Base-by-base conservation (phyloP, 2,329 filamentous ascomycete genomes). In the Phaeomoniella chlamydospora region DNA sequence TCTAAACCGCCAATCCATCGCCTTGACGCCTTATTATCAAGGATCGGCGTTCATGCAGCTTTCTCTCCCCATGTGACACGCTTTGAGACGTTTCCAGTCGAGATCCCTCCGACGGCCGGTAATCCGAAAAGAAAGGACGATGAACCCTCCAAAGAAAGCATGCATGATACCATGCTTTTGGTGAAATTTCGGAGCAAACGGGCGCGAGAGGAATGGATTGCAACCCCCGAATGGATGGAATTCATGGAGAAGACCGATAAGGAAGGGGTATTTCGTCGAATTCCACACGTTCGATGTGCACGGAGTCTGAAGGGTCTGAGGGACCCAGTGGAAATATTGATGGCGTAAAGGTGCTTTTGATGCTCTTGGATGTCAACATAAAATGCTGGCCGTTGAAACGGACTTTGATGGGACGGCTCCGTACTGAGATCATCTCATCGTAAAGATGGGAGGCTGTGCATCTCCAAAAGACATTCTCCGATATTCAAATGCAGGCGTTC, bases 251-350 rank as follows among this genome's bases (percentile, higher is more conserved):
- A 38, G 36, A 48, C 46, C 13, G 43, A 49, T 31, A 39, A 42
- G 10, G 43, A 49, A 14, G 40, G 35, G 14, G 48, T 49, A 12
- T 49, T 50, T 37, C 40, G 49, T 15, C 34, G 45, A 22, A 42
- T 49, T 33, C 49, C 47, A 19, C 46, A 52, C 48, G 49, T 49
- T 13, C 38, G 49, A 31, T 52, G 49, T 46, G 48, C 49, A 22
- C 42, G 44, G 36, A 51, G 48, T 29, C 34, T 47, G 29, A 47
- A 45, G 33, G 45, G 47, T 4, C 32, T 52, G 38, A 43, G 49
- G 40, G 43, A 49, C 42, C 45, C 49, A 6, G n/a, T 47, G 9
- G 48, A 49, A 33, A 42, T 49, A 12, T 34, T 46, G 33, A 43
- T 38, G 11, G 37, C 43, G 13, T 46, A 37, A 15, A 10, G 10